Percentiles rank a stretch among this genome's conserved stretches.
These are phyloP conservation scores for Gilbertella persicaria DNA, from an alignment of 371 early-diverging fungal species.

Conservation along the genomic window DNA sequence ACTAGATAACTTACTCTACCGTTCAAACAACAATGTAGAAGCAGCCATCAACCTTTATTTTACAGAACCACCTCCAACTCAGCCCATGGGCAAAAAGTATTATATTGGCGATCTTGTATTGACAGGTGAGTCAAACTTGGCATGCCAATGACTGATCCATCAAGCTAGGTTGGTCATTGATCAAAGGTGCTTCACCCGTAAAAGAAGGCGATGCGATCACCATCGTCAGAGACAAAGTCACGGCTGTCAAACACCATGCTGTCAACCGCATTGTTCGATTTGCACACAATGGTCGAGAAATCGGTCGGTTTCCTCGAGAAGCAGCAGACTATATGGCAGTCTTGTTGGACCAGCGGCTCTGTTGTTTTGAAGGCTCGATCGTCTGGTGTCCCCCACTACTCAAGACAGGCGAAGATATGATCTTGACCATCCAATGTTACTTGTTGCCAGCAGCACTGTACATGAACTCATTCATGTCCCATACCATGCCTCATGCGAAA, in stretches of 20 bases:
- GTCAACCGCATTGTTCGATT: constrained; percentile 60
- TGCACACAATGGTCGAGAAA: constrained; percentile 31
- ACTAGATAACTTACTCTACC: constrained; percentile 11
- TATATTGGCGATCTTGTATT: constrained; percentile 43
- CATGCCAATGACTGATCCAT: too few relatives aligned
- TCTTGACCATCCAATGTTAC: constrained; percentile 48
- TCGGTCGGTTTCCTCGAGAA: constrained; percentile 52
- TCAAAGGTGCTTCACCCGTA: constrained; percentile 30
- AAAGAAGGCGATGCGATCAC: constrained; percentile 30
- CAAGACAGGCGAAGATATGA: constrained; percentile 56
- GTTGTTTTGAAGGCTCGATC: constrained; percentile 48
- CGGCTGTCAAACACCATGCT: constrained; percentile 2
- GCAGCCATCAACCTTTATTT: constrained; percentile 26
- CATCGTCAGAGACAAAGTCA: constrained; percentile 27
- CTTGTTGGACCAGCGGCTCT: constrained; percentile 49
- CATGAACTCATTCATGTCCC: neutral
- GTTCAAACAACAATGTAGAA: constrained; percentile 26
- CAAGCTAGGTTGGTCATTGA: constrained; percentile 41
- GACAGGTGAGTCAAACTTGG: constrained; percentile 26
- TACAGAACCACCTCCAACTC: constrained; percentile 2
- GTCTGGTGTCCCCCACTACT: constrained; percentile 36
- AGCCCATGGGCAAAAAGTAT: neutral
- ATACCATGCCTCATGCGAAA: neutral
- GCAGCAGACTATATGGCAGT: constrained; percentile 48
- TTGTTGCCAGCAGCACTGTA: constrained; percentile 38